These are phyloP conservation scores for Rhizomucor pusillus DNA, from an alignment of 371 early-diverging fungal genomes.

Conservation along the genomic window DNA sequence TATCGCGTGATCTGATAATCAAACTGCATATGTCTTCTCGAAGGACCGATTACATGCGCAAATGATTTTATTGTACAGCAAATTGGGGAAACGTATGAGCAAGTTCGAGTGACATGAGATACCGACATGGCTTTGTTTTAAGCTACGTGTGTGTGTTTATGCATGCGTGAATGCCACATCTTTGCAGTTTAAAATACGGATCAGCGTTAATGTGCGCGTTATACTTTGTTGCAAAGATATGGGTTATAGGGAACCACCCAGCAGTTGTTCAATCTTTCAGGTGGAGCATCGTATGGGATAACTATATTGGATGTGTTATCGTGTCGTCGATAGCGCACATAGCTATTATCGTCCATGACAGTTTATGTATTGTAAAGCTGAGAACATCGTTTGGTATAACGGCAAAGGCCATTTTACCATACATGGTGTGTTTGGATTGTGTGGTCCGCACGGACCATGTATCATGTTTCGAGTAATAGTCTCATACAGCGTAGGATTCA, in stretches of 20 bases:
- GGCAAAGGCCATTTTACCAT: conserved; percentile 23
- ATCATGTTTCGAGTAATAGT: conserved; percentile 29
- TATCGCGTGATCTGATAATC: too few relatives aligned
- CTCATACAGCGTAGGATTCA: conserved; percentile 18
- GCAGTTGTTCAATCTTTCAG: conserved; percentile 21
- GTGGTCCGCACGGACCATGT: conserved; percentile 31
- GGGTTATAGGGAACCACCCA: conserved; percentile 37
- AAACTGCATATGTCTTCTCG: too few relatives aligned
- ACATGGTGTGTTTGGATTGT: conserved; percentile 19
- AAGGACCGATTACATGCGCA: too few relatives aligned
- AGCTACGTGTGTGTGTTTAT: too few relatives aligned
- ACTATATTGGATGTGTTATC: background rate
- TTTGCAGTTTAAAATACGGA: too few relatives aligned
- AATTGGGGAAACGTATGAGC: too few relatives aligned
- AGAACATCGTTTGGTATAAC: conserved; percentile 25
- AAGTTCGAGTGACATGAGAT: too few relatives aligned
- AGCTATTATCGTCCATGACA: conserved; percentile 3
- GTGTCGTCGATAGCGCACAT: conserved; percentile 2
- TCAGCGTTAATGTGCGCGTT: conserved; percentile 42
- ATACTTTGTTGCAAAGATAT: conserved; percentile 31
- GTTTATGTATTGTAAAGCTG: conserved; percentile 8
- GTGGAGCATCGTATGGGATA: background rate
- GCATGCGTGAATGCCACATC: too few relatives aligned
- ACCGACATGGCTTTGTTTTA: too few relatives aligned
- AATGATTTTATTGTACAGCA: too few relatives aligned